Conservation (phyloP, 371 early-diverging fungal species). For the Syncephalastrum monosporum region DNA sequence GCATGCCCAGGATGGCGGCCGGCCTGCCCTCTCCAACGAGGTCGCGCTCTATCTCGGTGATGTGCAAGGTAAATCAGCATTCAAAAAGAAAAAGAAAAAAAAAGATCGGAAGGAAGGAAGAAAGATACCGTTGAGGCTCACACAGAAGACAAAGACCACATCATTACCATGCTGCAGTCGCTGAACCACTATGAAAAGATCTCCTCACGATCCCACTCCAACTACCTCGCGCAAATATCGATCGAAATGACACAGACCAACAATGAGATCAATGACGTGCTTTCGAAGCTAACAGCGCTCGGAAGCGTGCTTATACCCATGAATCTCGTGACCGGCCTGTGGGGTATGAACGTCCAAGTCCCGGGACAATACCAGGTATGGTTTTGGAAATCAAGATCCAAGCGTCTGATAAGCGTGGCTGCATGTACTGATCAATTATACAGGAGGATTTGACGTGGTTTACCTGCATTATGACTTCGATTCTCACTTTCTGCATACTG, state of each 20-base stretch:
- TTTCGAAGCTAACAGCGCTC: conserved; percentile 87
- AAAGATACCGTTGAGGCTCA: neutral
- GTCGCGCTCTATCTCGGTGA: conserved; percentile 88
- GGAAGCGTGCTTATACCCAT: conserved; percentile 94
- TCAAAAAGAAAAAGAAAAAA: too few species aligned
- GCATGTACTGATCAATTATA: neutral
- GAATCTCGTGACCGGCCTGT: conserved; percentile 91
- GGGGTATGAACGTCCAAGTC: conserved; percentile 89
- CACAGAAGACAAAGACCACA: conserved; percentile 66
- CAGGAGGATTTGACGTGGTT: conserved; percentile 68
- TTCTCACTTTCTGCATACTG: conserved; percentile 35
- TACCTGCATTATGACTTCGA: conserved; percentile 49
- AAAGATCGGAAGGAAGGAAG: neutral
- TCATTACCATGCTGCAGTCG: conserved; percentile 90
- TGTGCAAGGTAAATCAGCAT: conserved; percentile 66
- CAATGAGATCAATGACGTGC: conserved; percentile 87
- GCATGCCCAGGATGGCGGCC: conserved; percentile 34
- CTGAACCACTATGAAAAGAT: conserved; percentile 90
- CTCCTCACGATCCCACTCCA: conserved; percentile 89
- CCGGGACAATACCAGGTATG: conserved; percentile 62
- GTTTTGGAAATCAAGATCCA: neutral
- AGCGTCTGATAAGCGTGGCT: neutral
- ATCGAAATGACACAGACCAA: conserved; percentile 95
- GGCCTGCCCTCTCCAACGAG: conserved; percentile 53
- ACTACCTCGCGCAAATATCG: conserved; percentile 94